Evolutionary conservation across 352 stramenopile genomes (phyloP).

Genomic region (Pythium oligandrum): DNA sequence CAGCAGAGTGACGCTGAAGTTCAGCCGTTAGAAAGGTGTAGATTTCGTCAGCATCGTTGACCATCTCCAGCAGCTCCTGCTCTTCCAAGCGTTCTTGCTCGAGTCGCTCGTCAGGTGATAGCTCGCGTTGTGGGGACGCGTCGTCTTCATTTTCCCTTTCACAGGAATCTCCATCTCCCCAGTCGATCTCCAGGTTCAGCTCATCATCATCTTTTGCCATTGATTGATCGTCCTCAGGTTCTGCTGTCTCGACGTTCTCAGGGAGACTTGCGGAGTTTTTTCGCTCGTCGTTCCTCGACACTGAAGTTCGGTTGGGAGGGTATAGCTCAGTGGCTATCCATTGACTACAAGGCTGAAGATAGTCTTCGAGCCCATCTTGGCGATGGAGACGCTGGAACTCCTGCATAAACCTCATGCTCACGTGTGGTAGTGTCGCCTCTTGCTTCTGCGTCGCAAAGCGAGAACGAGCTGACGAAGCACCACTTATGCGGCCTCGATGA

Average conservation of each 20-base stretch:
- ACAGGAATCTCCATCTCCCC: slow-evolving; percentile 4
- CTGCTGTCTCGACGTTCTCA: no score
- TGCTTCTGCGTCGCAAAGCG: slow-evolving; percentile 26
- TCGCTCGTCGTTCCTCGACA: neutral
- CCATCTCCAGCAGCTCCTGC: slow-evolving; percentile 8
- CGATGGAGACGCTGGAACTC: slow-evolving; percentile 58
- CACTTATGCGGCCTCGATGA: neutral
- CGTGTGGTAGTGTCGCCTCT: slow-evolving; percentile 37
- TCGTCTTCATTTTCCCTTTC: no score
- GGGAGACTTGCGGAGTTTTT: neutral
- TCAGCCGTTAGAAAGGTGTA: slow-evolving; percentile 49
- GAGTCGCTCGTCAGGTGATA: no score
- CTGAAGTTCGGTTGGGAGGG: no score
- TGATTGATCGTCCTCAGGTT: no score
- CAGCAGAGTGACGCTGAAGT: slow-evolving; percentile 27
- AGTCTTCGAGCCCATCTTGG: slow-evolving; percentile 49
- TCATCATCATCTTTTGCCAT: slow-evolving; percentile 4
- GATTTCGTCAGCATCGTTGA: slow-evolving; percentile 62
- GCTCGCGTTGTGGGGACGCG: no score
- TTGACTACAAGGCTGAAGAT: slow-evolving; percentile 16
- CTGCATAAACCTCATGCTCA: slow-evolving; percentile 35
- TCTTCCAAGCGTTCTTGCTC: slow-evolving; percentile 7
- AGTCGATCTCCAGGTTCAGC: slow-evolving; percentile 17
- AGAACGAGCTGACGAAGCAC: neutral
- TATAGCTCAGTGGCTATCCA: no score